Evolutionary conservation across 768 basidiomycete genomes (phyloP).

Genomic region (Boletus pseudo-olivaceus): DNA sequence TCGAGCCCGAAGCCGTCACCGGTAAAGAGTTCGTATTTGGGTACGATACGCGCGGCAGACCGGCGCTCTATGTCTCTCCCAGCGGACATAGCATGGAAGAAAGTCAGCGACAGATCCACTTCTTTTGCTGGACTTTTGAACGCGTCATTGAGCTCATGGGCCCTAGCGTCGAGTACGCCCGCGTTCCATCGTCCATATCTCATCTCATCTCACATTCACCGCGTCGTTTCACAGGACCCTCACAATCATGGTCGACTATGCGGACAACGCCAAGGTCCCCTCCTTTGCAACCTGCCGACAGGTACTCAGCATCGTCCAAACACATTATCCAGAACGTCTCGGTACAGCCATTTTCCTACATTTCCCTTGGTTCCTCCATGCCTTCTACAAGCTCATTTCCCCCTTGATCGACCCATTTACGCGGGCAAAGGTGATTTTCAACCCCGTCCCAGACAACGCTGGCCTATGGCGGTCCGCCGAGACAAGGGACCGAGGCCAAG

Average conservation of each 20-base stretch:
- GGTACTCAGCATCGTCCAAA: conserved; percentile 65
- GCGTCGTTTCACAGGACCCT: conserved; percentile 47
- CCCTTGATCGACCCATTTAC: conserved; percentile 86
- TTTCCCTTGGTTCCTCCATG: conserved; percentile 72
- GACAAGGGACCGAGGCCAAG: conserved; percentile 16
- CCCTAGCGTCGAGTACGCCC: conserved; percentile 73
- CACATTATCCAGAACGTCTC: conserved; percentile 85
- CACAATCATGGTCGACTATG: conserved; percentile 73
- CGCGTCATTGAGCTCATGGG: conserved; percentile 73
- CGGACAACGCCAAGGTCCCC: conserved; percentile 62
- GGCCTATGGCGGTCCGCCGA: conserved; percentile 29
- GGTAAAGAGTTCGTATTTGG: conserved; percentile 82
- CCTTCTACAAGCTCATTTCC: conserved; percentile 73
- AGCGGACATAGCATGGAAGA: conserved; percentile 78
- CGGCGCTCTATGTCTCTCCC: conserved; percentile 65
- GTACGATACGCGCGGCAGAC: conserved; percentile 62
- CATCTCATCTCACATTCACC: background rate
- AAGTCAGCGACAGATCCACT: conserved; percentile 64
- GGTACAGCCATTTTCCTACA: conserved; percentile 72
- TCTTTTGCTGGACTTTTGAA: conserved; percentile 75
- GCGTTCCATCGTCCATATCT: background rate
- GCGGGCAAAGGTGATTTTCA: conserved; percentile 70
- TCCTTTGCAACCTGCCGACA: conserved; percentile 36
- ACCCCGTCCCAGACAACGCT: conserved; percentile 41
- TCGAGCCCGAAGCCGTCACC: conserved; percentile 78